These are phyloP conservation scores for Trapa bicornis DNA, from an alignment of 345 rosid genomes.

Conservation along the genomic window DNA sequence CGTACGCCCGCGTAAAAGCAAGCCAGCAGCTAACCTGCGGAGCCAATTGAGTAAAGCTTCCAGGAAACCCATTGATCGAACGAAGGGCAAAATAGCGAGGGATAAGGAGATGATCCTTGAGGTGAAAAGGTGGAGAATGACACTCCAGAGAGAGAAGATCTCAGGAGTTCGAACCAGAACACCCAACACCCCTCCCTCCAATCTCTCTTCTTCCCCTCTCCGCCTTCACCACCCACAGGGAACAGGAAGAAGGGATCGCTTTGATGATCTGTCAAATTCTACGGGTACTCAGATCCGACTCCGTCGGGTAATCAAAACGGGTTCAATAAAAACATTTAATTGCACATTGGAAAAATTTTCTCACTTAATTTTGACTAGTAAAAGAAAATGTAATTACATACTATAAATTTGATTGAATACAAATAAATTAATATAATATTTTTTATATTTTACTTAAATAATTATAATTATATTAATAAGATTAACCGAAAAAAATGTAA, in stretches of 20 bases:
- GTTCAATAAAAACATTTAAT: too few relatives aligned
- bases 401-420: too few relatives aligned
- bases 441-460: too few relatives aligned
- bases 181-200: background rate
- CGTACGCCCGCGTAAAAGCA: background rate
- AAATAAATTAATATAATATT: too few relatives aligned
- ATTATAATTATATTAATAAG: too few relatives aligned
- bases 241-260: background rate
- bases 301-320: too few relatives aligned
- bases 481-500: too few relatives aligned
- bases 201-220: background rate
- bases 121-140: background rate
- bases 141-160: background rate
- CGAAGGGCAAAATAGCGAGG: background rate
- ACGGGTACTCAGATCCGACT: background rate
- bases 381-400: too few relatives aligned
- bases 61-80: slow-evolving; percentile 12
- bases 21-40: slow-evolving; percentile 8
- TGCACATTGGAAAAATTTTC: too few relatives aligned
- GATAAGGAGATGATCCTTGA: background rate
- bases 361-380: too few relatives aligned
- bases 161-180: background rate
- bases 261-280: slow-evolving; percentile 1
- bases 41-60: slow-evolving; percentile 17
- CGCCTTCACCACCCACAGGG: background rate